These are phyloP conservation scores for Sclerotinia minor DNA, from an alignment of 2,329 filamentous ascomycete species.

Conservation along the genomic window DNA sequence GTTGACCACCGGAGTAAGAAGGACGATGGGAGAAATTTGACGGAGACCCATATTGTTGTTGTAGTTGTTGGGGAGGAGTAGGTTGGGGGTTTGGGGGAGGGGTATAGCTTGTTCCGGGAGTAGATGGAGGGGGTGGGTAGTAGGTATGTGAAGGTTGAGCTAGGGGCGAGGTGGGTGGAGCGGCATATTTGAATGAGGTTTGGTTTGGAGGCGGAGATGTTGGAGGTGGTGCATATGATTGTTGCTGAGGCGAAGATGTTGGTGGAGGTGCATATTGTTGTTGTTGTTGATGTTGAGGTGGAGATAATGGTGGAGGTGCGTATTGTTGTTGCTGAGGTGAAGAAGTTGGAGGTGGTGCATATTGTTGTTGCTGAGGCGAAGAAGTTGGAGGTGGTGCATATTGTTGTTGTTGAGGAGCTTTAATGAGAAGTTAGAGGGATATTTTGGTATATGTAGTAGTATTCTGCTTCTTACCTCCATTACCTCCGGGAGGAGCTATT, in stretches of 20 bases:
- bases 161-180: conserved; percentile 39
- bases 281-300: conserved; percentile 30
- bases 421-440: conserved; percentile 21
- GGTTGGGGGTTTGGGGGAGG: conserved; percentile 39
- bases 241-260: too few relatives aligned
- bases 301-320: conserved; percentile 30
- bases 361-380: too few relatives aligned
- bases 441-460: not conserved
- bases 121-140: conserved; percentile 42
- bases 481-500: conserved; percentile 39
- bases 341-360: too few relatives aligned
- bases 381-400: too few relatives aligned
- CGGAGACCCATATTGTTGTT: conserved; percentile 28
- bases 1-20: conserved; percentile 36
- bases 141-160: conserved; percentile 36
- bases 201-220: conserved; percentile 40
- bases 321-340: too few relatives aligned
- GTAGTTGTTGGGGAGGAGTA: conserved; percentile 31
- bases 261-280: too few relatives aligned
- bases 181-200: conserved; percentile 37
- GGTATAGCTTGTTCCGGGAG: conserved; percentile 18
- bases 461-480: conserved; percentile 31
- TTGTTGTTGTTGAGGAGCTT: conserved; percentile 15
- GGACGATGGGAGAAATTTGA: conserved; percentile 41
- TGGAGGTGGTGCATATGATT: conserved; percentile 8